Conservation (phyloP, 495 filamentous ascomycete genomes). For the Achaetomiella virescens region DNA sequence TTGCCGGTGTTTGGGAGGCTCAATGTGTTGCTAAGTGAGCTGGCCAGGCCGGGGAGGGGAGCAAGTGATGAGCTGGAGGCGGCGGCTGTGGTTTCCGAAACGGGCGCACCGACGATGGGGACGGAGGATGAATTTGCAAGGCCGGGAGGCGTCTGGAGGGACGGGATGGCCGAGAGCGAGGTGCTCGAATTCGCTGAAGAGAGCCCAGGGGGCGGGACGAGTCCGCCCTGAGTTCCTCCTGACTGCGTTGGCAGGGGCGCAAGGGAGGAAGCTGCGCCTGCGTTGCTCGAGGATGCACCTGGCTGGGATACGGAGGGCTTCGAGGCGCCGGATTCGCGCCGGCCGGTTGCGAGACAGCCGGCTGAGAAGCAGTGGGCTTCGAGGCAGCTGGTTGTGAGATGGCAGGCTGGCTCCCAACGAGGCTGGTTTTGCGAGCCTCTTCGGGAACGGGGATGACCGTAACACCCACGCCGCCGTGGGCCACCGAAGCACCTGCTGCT, state of each 20-base stretch:
- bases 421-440: constrained; percentile 17
- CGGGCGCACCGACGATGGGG: constrained; percentile 4
- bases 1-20: background rate
- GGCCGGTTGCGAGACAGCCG: background rate
- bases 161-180: background rate
- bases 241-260: background rate
- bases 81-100: background rate
- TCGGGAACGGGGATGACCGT: constrained; percentile 22
- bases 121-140: background rate
- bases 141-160: background rate
- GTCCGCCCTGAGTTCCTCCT: background rate
- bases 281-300: background rate
- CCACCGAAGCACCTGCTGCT: background rate
- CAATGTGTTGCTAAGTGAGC: constrained; percentile 3
- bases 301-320: background rate
- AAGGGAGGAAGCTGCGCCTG: background rate
- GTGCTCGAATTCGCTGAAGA: background rate
- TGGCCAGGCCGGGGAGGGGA: background rate
- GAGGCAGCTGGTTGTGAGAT: background rate
- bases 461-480: constrained; percentile 28
- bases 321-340: background rate
- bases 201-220: constrained; percentile 4
- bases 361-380: background rate
- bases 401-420: constrained; percentile 11
- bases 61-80: background rate